phyloP scores from a whole-genome alignment of 345 rosid genomes.

The Gossypium sturtianum region DNA sequence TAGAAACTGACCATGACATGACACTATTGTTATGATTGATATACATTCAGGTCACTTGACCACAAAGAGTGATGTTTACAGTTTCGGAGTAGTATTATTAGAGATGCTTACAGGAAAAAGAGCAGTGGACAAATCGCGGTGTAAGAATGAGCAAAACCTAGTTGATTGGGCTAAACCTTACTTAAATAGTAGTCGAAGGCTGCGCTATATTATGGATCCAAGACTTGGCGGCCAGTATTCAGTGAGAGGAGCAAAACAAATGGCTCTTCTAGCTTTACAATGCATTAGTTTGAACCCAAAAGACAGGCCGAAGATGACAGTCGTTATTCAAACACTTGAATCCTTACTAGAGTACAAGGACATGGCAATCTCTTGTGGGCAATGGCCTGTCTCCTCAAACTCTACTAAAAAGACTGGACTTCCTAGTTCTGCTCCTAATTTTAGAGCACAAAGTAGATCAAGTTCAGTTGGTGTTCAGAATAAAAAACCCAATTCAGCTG shows the following conservation, averaged over 20 bases:
- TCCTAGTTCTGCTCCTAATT: constrained; percentile 12
- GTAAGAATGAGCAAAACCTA: constrained; percentile 70
- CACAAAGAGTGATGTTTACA: constrained; percentile 80
- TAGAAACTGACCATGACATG: neutral
- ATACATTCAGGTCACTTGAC: constrained; percentile 73
- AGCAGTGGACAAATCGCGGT: constrained; percentile 62
- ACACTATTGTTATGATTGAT: neutral
- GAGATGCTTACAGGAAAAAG: constrained; percentile 84
- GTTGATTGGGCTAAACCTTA: constrained; percentile 84
- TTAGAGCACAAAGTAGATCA: constrained; percentile 23
- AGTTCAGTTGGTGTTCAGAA: constrained; percentile 12
- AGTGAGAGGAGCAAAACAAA: constrained; percentile 75
- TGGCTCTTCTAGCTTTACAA: constrained; percentile 53
- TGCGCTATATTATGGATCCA: constrained; percentile 66
- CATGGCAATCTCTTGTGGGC: constrained; percentile 74
- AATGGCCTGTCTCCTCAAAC: constrained; percentile 49
- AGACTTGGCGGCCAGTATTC: constrained; percentile 81
- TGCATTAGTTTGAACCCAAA: constrained; percentile 79
- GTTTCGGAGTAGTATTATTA: constrained; percentile 85
- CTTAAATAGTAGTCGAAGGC: constrained; percentile 57
- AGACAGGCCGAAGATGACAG: constrained; percentile 81
- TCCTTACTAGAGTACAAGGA: constrained; percentile 52
- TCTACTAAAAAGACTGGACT: constrained; percentile 26
- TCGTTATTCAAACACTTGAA: constrained; percentile 57
- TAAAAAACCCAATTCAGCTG: constrained; percentile 40